A percentile compares a stretch with the other conserved stretches of the same genome.
Conservation (phyloP, 257 asterid species). For the Mitragyna speciosa region DNA sequence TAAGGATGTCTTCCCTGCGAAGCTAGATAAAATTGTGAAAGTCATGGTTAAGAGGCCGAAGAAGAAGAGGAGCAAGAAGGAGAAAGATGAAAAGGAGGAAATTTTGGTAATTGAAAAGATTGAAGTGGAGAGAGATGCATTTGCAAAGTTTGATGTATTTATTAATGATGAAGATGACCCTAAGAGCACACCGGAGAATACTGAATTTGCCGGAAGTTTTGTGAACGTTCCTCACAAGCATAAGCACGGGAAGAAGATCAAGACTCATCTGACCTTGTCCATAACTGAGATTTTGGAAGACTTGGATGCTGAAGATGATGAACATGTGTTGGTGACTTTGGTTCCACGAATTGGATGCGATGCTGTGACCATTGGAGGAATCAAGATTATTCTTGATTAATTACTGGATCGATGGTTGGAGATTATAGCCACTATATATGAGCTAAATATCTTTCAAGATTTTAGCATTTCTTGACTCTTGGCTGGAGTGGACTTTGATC, state of each 20-base stretch:
- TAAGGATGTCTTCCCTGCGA: conserved; percentile 46
- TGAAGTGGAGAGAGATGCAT: conserved; percentile 25
- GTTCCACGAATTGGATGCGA: conserved; percentile 47
- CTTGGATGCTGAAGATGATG: conserved; percentile 57
- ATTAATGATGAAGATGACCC: conserved; percentile 66
- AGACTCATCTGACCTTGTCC: conserved; percentile 43
- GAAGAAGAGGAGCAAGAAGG: conserved; percentile 61
- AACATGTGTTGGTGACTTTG: conserved; percentile 43
- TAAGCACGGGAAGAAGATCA: conserved; percentile 19
- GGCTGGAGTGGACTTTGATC: not conserved
- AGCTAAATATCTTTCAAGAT: not conserved
- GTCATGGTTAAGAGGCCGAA: conserved; percentile 70
- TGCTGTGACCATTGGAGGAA: conserved; percentile 48
- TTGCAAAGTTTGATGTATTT: conserved; percentile 54
- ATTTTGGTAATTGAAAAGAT: conserved; percentile 51
- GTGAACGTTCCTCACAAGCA: conserved; percentile 57
- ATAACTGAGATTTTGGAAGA: conserved; percentile 59
- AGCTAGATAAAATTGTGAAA: conserved; percentile 43
- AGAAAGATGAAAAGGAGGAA: conserved; percentile 63
- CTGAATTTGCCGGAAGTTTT: conserved; percentile 63
- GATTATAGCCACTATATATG: too few relatives aligned
- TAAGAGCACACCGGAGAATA: conserved; percentile 35
- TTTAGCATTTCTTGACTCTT: not conserved
- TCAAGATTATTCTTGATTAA: conserved; percentile 38
- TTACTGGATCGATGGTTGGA: too few relatives aligned